Base-by-base conservation (phyloP, 2,329 filamentous ascomycete genomes). In the Fusarium sp. region DNA sequence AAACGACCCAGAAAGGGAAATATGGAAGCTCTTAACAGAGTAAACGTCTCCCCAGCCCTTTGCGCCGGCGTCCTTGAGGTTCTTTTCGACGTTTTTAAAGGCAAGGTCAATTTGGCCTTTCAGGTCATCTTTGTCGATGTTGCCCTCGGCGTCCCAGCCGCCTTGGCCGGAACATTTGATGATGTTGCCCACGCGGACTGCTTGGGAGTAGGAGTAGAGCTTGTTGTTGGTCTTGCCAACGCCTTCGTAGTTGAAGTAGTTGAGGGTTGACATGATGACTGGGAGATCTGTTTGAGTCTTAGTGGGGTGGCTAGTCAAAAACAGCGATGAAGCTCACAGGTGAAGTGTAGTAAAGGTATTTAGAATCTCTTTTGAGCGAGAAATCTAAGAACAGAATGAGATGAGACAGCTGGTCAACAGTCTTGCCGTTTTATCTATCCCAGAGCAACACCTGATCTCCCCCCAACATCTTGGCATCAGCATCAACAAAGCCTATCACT, bases 1-100 rank as follows among this genome's bases (percentile, higher is more conserved):
- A 16, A 85, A 63, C 1, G 80, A 82, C 60, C 85, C 82, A 18
- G 83, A 83, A 4, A 87, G 79, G 2, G 80, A 82, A 2, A 85
- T 79, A 64, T 87, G 84, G 67, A 87, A 89, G 2, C 84, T 85
- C 20, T 83, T 84, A 25, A 89, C 82, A 0, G 82, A 81, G 78
- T 80, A 88, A 0, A 91, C 89, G 67, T 91, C 87, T n/a, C 78
- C 78, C 87, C 87, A 90, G 4, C 88, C 89, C 67, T 87, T 85
- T 1, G 88, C 88, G 1, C 90, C 90, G 0, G 88, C 89, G 18
- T 86, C 75, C 48, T 83, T 85, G 6, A 92, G 80, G 32, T 79
- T 82, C 6, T 83, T 77, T 1, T 92, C 88, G 11, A 91, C 87
- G 66, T 92, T 92, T 5, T 77, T 79, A 74, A 92, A 92, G 0